Conservation (phyloP, 257 asterid genomes). For the Ajuga chamaepitys region DNA sequence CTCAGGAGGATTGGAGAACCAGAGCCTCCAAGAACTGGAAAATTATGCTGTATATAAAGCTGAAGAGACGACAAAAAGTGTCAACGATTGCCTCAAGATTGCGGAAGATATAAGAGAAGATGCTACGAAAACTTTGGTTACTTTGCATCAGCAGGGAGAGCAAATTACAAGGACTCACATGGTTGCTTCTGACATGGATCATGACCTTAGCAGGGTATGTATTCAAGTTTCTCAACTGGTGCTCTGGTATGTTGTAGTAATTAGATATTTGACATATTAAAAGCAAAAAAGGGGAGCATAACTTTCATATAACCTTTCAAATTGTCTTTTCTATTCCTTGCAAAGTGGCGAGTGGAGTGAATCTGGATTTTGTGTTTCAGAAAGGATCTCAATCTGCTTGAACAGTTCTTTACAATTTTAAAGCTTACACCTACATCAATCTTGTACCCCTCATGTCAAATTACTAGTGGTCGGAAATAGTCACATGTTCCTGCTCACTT, state of each 20-base stretch:
- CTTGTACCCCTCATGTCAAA: not conserved
- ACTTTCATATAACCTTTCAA: not conserved
- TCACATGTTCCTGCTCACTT: too few relatives aligned
- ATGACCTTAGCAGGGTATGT: constrained; percentile 88
- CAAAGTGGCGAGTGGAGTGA: not conserved
- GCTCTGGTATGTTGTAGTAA: not conserved
- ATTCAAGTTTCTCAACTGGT: not conserved
- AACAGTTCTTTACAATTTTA: not conserved
- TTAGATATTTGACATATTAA: not conserved
- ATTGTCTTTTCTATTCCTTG: not conserved
- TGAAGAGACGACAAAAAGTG: constrained; percentile 72
- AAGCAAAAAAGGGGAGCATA: not conserved
- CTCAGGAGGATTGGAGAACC: constrained; percentile 73
- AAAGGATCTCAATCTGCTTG: not conserved
- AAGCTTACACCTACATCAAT: not conserved
- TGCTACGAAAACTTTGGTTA: constrained; percentile 75
- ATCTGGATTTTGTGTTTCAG: not conserved
- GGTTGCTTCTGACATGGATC: constrained; percentile 85
- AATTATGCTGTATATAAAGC: constrained; percentile 66
- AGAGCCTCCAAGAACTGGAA: constrained; percentile 70
- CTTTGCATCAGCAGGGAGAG: constrained; percentile 95
- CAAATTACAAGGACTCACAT: constrained; percentile 76
- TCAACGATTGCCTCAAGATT: constrained; percentile 70
- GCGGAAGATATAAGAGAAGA: constrained; percentile 90
- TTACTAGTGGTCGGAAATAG: not conserved